Evolutionary conservation across 2,329 filamentous ascomycete genomes (phyloP), one percentile per base, ranked within the genome.

Genomic region (Exophiala sp.): DNA sequence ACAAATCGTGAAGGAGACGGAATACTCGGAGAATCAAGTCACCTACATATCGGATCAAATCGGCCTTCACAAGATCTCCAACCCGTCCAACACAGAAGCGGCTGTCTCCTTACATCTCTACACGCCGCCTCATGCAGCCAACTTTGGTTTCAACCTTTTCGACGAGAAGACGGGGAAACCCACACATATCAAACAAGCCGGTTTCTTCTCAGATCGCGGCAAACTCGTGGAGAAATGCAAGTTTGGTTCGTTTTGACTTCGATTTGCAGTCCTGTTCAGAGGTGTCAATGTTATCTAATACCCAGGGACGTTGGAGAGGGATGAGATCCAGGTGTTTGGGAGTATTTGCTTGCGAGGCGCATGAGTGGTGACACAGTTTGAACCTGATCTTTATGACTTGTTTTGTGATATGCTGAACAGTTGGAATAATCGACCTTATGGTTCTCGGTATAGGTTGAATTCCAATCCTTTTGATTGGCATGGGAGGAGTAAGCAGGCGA

Each of bases 21-120:
- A 75, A 35, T 86, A 88, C 63, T 70, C 74, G 43, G 75, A 83
- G 63, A 84, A 91, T 58, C 73, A 85, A 55, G 88, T 95, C 32
- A 84, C 88, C 7, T 95, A 95, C 68, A 95, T 96, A 83, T 86
- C 87, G 32, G 90, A 95, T 66, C 81, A 74, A 70, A 80, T 95
- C 22, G 90, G 90, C 16, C 74, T 96, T 35, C 90, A 96, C 70
- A 81, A 83, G 46, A 84, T 95, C 52, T 81, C 79, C 58, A 95
- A 95, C 67, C 79, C 80, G 21, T 69, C 73, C 41, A 75, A 78
- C 61, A 80, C 88, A 9, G 58, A 62, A 65, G 82, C 85, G 64
- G 90, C 89, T 58, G 83, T 95, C 42, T 95, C 88, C 49, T 71
- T 96, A 57, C 90, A 96, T 70, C 70, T 94, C 53, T 93, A 93